Evolutionary conservation across 23 red algal species (phyloP).

Genomic region (Cyanidium caldarium): DNA sequence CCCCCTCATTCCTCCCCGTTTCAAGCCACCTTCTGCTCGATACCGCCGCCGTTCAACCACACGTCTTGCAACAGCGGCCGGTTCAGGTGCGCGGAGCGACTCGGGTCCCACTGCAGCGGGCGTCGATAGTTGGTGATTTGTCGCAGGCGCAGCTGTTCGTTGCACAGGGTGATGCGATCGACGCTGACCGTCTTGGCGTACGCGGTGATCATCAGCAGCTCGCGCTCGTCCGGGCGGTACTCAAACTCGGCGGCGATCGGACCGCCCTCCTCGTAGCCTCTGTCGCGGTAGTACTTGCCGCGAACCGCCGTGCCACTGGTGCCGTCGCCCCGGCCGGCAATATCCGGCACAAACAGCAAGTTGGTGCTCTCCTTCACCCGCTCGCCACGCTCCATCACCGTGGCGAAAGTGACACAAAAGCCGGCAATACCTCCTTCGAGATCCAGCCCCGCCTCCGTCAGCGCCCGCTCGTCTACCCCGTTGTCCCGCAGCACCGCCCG

Average conservation of each 20-base stretch:
- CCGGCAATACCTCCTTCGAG: not conserved
- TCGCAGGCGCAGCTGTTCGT: conserved; percentile 11
- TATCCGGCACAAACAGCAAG: conserved; percentile 38
- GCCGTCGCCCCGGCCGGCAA: not conserved
- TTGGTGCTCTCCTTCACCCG: conserved; percentile 38
- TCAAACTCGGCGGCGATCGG: conserved; percentile 27
- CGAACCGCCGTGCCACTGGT: not conserved
- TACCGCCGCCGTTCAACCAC: not conserved
- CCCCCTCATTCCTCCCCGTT: not conserved
- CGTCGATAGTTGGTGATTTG: conserved; percentile 39
- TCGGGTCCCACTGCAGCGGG: not conserved
- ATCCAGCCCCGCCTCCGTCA: not conserved
- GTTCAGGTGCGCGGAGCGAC: not conserved
- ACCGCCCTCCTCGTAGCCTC: conserved; percentile 50
- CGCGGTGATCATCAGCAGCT: conserved; percentile 40
- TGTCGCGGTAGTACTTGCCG: conserved; percentile 40
- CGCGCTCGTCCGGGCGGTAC: conserved; percentile 12
- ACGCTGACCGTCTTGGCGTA: conserved; percentile 37
- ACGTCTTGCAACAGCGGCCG: not conserved
- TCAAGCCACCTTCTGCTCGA: not conserved
- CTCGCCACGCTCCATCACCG: conserved; percentile 27
- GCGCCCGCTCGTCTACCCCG: not conserved
- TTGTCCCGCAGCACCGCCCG: not conserved
- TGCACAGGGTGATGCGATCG: conserved; percentile 41
- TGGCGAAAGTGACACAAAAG: conserved; percentile 40